These are phyloP conservation scores for Geoglossum glabrum DNA, from an alignment of 495 filamentous ascomycete genomes.

Conservation along the genomic window DNA sequence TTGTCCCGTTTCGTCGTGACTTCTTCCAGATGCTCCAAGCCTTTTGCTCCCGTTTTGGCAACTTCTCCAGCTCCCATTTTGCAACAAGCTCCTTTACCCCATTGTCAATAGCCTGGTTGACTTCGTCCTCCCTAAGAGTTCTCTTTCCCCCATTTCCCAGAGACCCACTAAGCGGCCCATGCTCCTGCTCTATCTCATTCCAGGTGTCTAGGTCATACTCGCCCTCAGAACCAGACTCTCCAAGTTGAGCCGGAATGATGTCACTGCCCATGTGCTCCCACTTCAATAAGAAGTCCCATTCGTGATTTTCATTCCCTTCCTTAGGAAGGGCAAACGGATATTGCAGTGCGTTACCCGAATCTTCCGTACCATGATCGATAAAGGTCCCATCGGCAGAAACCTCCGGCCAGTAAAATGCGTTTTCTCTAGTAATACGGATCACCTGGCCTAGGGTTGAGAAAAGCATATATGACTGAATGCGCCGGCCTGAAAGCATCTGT, in stretches of 20 bases:
- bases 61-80: slow-evolving; percentile 34
- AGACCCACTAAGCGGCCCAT: slow-evolving; percentile 9
- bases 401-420: not conserved
- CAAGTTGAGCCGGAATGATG: slow-evolving; percentile 37
- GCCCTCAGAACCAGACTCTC: slow-evolving; percentile 40
- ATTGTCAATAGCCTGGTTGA: slow-evolving; percentile 29
- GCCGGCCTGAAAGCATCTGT: not conserved
- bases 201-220: slow-evolving; percentile 36
- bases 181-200: slow-evolving; percentile 42
- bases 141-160: slow-evolving; percentile 9
- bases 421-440: slow-evolving; percentile 6
- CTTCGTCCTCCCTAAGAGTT: slow-evolving; percentile 24
- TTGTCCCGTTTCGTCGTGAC: slow-evolving; percentile 9
- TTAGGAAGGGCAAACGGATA: slow-evolving; percentile 4
- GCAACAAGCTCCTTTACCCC: slow-evolving; percentile 30
- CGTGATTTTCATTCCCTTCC: slow-evolving; percentile 12
- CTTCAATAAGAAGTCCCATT: slow-evolving; percentile 25
- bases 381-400: not conserved
- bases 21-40: slow-evolving; percentile 43
- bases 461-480: slow-evolving; percentile 7
- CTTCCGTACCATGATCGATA: not conserved
- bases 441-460: slow-evolving; percentile 4
- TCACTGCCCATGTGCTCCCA: slow-evolving; percentile 26
- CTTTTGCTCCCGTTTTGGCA: slow-evolving; percentile 29
- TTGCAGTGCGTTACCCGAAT: slow-evolving; percentile 1